Evolutionary conservation across 2,329 filamentous ascomycete species (phyloP).

Genomic region (Xylariaceae sp.): DNA sequence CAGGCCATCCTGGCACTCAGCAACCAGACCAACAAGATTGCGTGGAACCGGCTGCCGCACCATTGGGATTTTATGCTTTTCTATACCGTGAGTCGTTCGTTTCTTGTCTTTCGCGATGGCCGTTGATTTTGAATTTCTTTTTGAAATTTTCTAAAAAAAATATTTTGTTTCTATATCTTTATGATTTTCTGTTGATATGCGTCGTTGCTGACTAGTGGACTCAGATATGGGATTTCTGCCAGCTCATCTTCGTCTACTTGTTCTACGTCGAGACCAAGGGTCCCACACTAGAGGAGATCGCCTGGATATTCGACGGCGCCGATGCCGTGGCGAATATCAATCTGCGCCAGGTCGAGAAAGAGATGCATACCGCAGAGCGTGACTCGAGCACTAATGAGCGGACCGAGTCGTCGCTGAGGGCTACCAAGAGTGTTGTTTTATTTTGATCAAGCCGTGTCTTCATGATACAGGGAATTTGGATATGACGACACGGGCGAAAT

Average conservation of each 20-base stretch:
- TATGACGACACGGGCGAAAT: neutral
- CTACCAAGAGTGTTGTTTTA: neutral
- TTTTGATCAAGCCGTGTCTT: neutral
- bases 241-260: conserved; percentile 66
- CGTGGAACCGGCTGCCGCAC: conserved; percentile 60
- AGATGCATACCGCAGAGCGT: conserved; percentile 44
- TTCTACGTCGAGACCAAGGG: conserved; percentile 72
- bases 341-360: conserved; percentile 59
- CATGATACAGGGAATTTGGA: neutral
- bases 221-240: conserved; percentile 59
- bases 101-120: too few relatives aligned
- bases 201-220: conserved; percentile 6
- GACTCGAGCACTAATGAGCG: conserved; percentile 38
- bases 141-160: too few relatives aligned
- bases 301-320: conserved; percentile 71
- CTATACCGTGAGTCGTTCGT: conserved; percentile 58
- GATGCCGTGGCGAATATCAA: conserved; percentile 59
- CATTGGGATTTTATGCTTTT: conserved; percentile 70
- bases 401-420: conserved; percentile 15
- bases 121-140: too few relatives aligned
- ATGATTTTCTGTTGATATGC: conserved; percentile 2
- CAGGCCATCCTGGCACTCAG: conserved; percentile 64
- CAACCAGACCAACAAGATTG: conserved; percentile 65
- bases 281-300: conserved; percentile 70
- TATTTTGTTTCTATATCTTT: too few relatives aligned